Conservation (phyloP, 2,329 filamentous ascomycete genomes). For the Aspergillus nomiae region DNA sequence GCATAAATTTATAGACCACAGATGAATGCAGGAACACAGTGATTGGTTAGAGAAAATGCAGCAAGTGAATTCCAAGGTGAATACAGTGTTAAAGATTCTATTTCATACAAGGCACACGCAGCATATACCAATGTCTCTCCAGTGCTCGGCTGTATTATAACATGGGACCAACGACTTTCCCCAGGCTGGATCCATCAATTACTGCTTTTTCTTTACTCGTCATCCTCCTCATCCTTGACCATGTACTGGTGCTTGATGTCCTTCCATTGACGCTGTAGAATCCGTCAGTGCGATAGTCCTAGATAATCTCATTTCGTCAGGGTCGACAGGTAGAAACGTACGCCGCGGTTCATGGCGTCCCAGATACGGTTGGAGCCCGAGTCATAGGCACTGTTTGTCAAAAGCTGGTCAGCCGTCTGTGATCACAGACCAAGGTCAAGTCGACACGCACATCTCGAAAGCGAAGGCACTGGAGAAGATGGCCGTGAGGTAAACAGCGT, state of each 20-base stretch:
- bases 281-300: conserved; percentile 13
- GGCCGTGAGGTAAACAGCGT: conserved; percentile 81
- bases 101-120: conserved; percentile 27
- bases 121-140: conserved; percentile 12
- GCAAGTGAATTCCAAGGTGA: not conserved
- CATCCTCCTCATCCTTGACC: conserved; percentile 66
- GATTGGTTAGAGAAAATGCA: not conserved
- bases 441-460: conserved; percentile 79
- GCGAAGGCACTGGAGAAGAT: conserved; percentile 88
- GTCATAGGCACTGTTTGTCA: conserved; percentile 72
- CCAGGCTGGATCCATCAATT: conserved; percentile 16
- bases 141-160: conserved; percentile 14
- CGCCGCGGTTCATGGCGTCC: conserved; percentile 88
- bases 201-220: conserved; percentile 33
- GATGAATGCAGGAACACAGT: not conserved
- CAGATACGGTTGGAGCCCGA: conserved; percentile 79
- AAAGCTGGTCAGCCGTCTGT: conserved; percentile 21
- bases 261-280: conserved; percentile 92
- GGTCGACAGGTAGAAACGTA: conserved; percentile 55
- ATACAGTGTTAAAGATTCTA: conserved; percentile 19
- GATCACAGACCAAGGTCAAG: conserved; percentile 8
- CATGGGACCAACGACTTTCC: not conserved
- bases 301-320: not conserved
- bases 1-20: not conserved
- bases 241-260: conserved; percentile 93